These are phyloP conservation scores for Rubia peregrina DNA, from an alignment of 305 asterid species.

Conservation along the genomic window DNA sequence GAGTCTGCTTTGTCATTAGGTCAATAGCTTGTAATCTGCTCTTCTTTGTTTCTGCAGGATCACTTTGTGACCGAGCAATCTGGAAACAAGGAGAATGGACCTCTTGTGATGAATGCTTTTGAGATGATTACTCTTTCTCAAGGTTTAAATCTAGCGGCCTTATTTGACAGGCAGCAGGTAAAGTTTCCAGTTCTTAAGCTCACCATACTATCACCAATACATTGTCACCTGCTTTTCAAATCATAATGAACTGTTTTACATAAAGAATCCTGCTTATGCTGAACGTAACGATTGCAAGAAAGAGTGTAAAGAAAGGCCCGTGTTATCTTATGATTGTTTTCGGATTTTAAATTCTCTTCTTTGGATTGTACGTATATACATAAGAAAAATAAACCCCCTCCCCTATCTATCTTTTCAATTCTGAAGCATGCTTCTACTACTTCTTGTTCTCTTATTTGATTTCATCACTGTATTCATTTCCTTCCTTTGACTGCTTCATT, in stretches of 20 bases:
- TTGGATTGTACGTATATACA: not conserved
- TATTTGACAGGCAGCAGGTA: slow-evolving; percentile 94
- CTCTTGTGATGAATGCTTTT: slow-evolving; percentile 89
- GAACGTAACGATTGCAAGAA: too few relatives aligned
- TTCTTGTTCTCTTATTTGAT: not conserved
- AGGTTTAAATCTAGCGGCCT: slow-evolving; percentile 84
- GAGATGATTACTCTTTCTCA: slow-evolving; percentile 98
- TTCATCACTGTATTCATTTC: not conserved
- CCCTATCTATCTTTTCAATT: not conserved
- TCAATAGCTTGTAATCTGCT: slow-evolving; percentile 10
- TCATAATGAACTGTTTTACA: not conserved
- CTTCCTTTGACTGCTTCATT: not conserved
- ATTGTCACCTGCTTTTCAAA: not conserved
- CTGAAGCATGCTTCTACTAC: not conserved
- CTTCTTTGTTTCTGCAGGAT: slow-evolving; percentile 49
- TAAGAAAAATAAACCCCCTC: not conserved
- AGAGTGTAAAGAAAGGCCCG: too few relatives aligned
- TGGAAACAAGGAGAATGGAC: slow-evolving; percentile 40
- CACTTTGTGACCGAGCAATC: slow-evolving; percentile 68
- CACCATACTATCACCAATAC: not conserved
- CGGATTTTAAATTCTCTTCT: not conserved
- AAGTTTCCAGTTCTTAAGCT: not conserved
- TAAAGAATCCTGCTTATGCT: too few relatives aligned
- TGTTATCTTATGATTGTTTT: too few relatives aligned
- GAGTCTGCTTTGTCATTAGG: not conserved